phyloP scores from a whole-genome alignment of 371 early-diverging fungal genomes.

The Rhizopus arrhizus region DNA sequence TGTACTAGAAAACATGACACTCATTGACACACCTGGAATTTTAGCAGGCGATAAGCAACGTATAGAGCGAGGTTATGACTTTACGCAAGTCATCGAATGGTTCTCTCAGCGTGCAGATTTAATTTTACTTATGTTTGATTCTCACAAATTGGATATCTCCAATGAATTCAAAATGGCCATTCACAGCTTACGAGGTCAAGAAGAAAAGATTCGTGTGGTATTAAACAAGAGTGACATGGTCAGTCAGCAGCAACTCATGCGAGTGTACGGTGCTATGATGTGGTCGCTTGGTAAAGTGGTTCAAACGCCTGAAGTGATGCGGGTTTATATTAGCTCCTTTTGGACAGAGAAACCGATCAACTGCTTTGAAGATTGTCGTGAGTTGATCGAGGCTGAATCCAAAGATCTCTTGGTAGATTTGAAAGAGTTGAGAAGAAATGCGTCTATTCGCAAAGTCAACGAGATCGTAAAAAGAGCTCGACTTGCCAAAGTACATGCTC shows the following conservation, averaged over 20 bases:
- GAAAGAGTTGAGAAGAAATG: conserved; percentile 73
- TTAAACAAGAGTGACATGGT: conserved; percentile 90
- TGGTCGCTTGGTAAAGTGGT: conserved; percentile 92
- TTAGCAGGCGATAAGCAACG: conserved; percentile 85
- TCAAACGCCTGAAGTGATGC: conserved; percentile 85
- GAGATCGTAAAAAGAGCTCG: conserved; percentile 89
- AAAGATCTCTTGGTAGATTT: conserved; percentile 76
- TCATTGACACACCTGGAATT: conserved; percentile 90
- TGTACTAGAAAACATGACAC: conserved; percentile 76
- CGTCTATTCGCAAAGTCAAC: conserved; percentile 82
- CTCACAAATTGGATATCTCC: conserved; percentile 87
- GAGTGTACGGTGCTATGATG: conserved; percentile 93
- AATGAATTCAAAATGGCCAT: conserved; percentile 88
- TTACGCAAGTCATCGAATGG: conserved; percentile 80
- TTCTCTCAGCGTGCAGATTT: conserved; percentile 86
- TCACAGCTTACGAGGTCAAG: conserved; percentile 74
- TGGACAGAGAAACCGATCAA: conserved; percentile 78
- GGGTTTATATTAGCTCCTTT: conserved; percentile 83
- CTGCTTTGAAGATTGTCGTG: conserved; percentile 71
- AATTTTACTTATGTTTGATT: conserved; percentile 84
- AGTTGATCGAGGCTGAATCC: conserved; percentile 77
- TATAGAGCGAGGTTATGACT: conserved; percentile 80
- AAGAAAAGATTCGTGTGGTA: conserved; percentile 83
- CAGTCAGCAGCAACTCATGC: conserved; percentile 83
- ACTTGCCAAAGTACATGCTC: conserved; percentile 76